A percentile compares a stretch with the other conserved stretches of the same genome.
phyloP scores from a whole-genome alignment of 805 yeast species.

The Starmerella khaoyaiensis region DNA sequence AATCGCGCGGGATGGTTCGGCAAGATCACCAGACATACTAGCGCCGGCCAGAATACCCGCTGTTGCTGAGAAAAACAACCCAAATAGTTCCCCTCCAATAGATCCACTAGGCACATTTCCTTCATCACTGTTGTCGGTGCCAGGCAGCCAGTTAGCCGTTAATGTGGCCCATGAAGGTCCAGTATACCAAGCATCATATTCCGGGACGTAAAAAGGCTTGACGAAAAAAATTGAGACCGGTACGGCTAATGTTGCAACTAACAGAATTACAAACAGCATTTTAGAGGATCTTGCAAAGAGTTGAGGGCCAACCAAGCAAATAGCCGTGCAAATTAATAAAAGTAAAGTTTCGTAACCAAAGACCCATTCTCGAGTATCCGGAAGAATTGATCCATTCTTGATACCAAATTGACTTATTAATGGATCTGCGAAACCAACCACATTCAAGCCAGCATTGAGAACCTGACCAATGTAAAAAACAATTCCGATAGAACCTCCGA shows the following conservation, averaged over 20 bases:
- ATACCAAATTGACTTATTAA: constrained; percentile 64
- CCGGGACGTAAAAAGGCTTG: constrained; percentile 37
- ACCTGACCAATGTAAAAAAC: constrained; percentile 93
- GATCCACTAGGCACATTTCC: constrained; percentile 50
- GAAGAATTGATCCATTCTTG: constrained; percentile 50
- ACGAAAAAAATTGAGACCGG: constrained; percentile 65
- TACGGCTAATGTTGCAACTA: constrained; percentile 62
- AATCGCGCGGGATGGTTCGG: constrained; percentile 73
- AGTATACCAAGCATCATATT: constrained; percentile 36
- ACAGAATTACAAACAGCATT: constrained; percentile 50
- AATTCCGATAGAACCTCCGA: constrained; percentile 94
- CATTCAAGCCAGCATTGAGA: constrained; percentile 74
- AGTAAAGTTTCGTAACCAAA: constrained; percentile 60
- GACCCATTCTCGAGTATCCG: constrained; percentile 57
- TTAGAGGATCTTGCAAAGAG: constrained; percentile 75
- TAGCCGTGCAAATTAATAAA: constrained; percentile 54
- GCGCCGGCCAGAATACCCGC: constrained; percentile 99
- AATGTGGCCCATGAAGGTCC: constrained; percentile 66
- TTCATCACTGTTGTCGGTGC: constrained; percentile 46
- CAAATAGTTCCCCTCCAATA: constrained; percentile 53
- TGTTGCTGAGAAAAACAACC: constrained; percentile 94
- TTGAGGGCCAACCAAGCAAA: constrained; percentile 70
- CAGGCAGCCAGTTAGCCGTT: constrained; percentile 61
- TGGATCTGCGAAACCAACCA: constrained; percentile 92
- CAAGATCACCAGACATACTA: constrained; percentile 90